Percentiles rank a stretch among this genome's conserved stretches.
phyloP scores from a whole-genome alignment of 768 basidiomycete genomes.

The Rhizopogon roseolus region DNA sequence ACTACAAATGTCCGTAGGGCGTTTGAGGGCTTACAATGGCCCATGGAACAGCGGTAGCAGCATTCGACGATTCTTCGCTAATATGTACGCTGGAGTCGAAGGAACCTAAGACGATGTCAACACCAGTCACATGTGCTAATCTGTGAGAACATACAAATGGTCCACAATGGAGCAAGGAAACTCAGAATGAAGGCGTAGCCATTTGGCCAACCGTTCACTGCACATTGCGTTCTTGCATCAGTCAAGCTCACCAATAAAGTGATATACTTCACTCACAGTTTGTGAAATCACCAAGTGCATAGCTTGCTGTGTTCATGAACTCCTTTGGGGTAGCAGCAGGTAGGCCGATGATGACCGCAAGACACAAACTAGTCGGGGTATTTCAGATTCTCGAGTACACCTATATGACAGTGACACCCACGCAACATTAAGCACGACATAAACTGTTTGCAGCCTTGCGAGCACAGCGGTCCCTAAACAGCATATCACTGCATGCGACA shows the following conservation, averaged over 20 bases:
- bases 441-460: slow-evolving; percentile 71
- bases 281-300: slow-evolving; percentile 56
- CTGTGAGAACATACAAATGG: slow-evolving; percentile 28
- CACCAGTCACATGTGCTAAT: slow-evolving; percentile 13
- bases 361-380: slow-evolving; percentile 40
- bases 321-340: slow-evolving; percentile 60
- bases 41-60: slow-evolving; percentile 52
- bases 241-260: not conserved
- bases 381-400: not conserved
- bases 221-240: slow-evolving; percentile 1
- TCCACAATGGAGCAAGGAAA: slow-evolving; percentile 47
- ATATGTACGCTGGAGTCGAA: slow-evolving; percentile 52
- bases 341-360: slow-evolving; percentile 65
- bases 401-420: slow-evolving; percentile 28
- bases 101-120: slow-evolving; percentile 18
- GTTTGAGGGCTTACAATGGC: slow-evolving; percentile 17
- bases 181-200: slow-evolving; percentile 48
- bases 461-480: slow-evolving; percentile 61
- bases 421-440: slow-evolving; percentile 66
- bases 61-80: slow-evolving; percentile 51
- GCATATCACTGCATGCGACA: slow-evolving; percentile 60
- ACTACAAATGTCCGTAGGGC: too few relatives aligned
- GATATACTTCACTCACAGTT: slow-evolving; percentile 38
- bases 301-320: slow-evolving; percentile 54
- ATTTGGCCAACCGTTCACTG: slow-evolving; percentile 39